Evolutionary conservation across 177 flowering plant species (phyloP).

Genomic region (Telopea speciosissima): DNA sequence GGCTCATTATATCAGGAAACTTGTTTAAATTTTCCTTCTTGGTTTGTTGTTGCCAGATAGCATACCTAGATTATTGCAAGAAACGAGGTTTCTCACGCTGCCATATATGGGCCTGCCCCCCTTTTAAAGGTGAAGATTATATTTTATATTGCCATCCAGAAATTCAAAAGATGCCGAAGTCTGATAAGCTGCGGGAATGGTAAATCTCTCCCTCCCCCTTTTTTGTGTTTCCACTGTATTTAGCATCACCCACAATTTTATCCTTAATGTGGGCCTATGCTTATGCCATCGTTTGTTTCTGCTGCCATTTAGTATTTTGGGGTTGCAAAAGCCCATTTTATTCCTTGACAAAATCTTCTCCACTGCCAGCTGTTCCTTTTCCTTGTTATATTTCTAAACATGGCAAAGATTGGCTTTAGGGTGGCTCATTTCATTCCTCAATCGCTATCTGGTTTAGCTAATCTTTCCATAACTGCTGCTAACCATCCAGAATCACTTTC

Average conservation of each 20-base stretch:
- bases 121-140: slow-evolving; percentile 58
- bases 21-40: not conserved
- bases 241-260: not conserved
- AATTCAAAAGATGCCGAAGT: slow-evolving; percentile 49
- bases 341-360: not conserved
- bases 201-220: slow-evolving; percentile 18
- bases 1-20: not conserved
- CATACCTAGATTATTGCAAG: slow-evolving; percentile 66
- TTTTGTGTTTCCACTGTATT: not conserved
- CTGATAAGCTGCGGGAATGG: slow-evolving; percentile 55
- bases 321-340: not conserved
- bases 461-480: not conserved
- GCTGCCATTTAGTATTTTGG: not conserved
- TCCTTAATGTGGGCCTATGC: not conserved
- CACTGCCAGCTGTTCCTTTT: not conserved
- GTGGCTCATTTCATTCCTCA: not conserved
- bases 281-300: not conserved
- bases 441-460: not conserved
- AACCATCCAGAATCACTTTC: not conserved
- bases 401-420: not conserved
- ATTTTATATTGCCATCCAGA: slow-evolving; percentile 62
- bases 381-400: not conserved
- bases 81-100: slow-evolving; percentile 52
- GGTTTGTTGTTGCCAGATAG: slow-evolving; percentile 32
- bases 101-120: slow-evolving; percentile 69